These are phyloP conservation scores for Metarhizium anisopliae DNA, from an alignment of 2,329 filamentous ascomycete species.

Conservation along the genomic window DNA sequence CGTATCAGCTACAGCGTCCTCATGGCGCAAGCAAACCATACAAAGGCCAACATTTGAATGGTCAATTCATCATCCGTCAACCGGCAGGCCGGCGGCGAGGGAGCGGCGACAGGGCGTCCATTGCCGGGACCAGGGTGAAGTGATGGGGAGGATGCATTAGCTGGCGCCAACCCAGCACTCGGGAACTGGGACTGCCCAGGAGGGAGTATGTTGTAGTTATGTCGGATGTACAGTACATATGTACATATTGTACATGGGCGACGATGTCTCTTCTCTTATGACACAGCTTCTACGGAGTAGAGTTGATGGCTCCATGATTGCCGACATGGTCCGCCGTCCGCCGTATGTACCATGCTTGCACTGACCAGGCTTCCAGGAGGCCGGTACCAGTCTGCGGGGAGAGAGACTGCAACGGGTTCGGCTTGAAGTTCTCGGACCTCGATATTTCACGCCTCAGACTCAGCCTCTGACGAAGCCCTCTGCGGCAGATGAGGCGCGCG, in stretches of 20 bases:
- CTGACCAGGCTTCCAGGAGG: background rate
- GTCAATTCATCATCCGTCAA: background rate
- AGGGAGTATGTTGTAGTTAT: background rate
- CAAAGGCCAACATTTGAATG: background rate
- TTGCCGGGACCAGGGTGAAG: conserved; percentile 3
- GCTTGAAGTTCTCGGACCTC: background rate
- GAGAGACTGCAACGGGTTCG: background rate
- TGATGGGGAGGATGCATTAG: background rate
- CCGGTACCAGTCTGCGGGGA: background rate
- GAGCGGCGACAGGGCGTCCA: background rate
- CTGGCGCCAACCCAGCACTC: conserved; percentile 2
- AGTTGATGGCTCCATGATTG: background rate
- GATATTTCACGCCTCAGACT: background rate
- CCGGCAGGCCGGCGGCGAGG: background rate
- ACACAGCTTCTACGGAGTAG: background rate
- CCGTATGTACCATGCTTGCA: background rate
- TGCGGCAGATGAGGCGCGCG: background rate
- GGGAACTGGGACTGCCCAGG: background rate
- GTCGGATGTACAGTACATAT: background rate
- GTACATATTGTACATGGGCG: background rate
- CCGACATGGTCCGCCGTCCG: background rate
- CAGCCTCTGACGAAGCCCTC: background rate
- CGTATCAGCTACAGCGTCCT: background rate
- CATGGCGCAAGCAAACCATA: background rate
- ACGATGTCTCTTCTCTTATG: background rate